Conservation (phyloP, 78 protist genomes). For the Parvularia atlantis region DNA sequence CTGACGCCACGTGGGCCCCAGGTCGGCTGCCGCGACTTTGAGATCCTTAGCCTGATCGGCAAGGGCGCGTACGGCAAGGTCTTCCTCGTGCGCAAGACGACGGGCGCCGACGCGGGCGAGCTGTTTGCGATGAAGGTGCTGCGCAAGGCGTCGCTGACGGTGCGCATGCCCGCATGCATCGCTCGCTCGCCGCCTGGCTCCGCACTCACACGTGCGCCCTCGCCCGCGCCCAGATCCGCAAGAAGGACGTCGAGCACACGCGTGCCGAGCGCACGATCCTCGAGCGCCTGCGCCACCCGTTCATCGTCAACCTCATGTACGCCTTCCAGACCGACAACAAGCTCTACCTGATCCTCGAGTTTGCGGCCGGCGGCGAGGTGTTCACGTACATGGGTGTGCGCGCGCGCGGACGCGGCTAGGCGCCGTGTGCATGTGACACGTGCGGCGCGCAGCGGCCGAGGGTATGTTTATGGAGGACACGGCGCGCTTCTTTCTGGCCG, state of each 20-base stretch:
- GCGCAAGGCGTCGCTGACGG: not conserved
- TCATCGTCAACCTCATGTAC: conserved; percentile 52
- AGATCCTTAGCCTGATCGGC: conserved; percentile 3
- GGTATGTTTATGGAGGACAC: conserved; percentile 1
- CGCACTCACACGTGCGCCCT: no score
- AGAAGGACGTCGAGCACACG: conserved; percentile 22
- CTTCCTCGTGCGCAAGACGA: conserved; percentile 13
- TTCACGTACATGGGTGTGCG: conserved; percentile 25
- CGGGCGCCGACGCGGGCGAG: conserved; percentile 11
- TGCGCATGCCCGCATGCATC: not conserved
- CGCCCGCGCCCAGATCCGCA: not conserved
- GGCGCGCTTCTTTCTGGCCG: conserved; percentile 69
- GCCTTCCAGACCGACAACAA: conserved; percentile 65
- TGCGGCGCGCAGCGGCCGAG: conserved; percentile 39
- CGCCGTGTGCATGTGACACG: no score
- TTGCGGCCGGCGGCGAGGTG: conserved; percentile 74
- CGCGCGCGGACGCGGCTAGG: not conserved
- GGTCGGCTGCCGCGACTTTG: not conserved
- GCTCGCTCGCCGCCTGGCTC: not conserved
- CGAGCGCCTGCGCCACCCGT: conserved; percentile 13
- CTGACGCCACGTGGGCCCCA: no score
- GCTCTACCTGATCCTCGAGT: conserved; percentile 65
- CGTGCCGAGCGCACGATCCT: conserved; percentile 24
- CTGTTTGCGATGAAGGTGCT: conserved; percentile 35
- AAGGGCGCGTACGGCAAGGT: conserved; percentile 24